These are phyloP conservation scores for Mucuna pruriens DNA, from an alignment of 306 rosid genomes.

Conservation along the genomic window DNA sequence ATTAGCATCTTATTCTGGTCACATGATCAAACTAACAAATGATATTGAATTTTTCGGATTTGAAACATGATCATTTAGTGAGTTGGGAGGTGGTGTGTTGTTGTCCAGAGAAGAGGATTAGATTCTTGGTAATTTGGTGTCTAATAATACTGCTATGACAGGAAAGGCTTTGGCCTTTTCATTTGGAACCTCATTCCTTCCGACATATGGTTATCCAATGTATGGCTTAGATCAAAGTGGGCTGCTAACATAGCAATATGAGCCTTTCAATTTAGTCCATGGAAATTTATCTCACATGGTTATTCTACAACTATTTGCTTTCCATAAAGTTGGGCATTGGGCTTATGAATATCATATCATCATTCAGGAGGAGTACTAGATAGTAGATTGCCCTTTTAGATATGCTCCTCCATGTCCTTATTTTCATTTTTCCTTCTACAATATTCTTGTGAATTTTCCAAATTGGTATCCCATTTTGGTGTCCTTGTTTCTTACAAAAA, in stretches of 20 bases:
- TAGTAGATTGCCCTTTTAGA: too few relatives aligned
- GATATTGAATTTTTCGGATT: not conserved
- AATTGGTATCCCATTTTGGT: too few relatives aligned
- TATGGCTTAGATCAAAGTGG: not conserved
- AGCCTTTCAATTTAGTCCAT: not conserved
- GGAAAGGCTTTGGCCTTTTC: not conserved
- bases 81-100: not conserved
- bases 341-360: too few relatives aligned
- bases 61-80: not conserved
- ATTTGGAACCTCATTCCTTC: not conserved
- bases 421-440: too few relatives aligned
- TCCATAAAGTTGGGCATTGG: not conserved
- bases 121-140: not conserved
- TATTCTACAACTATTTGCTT: not conserved
- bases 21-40: not conserved
- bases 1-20: not conserved
- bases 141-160: not conserved
- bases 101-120: not conserved
- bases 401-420: too few relatives aligned
- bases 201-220: not conserved
- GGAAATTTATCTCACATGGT: not conserved
- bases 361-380: too few relatives aligned
- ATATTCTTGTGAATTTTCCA: too few relatives aligned
- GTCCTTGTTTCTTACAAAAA: too few relatives aligned
- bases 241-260: too few relatives aligned